Conservation (phyloP, 305 asterid genomes). For the Fraxinus greggii region DNA sequence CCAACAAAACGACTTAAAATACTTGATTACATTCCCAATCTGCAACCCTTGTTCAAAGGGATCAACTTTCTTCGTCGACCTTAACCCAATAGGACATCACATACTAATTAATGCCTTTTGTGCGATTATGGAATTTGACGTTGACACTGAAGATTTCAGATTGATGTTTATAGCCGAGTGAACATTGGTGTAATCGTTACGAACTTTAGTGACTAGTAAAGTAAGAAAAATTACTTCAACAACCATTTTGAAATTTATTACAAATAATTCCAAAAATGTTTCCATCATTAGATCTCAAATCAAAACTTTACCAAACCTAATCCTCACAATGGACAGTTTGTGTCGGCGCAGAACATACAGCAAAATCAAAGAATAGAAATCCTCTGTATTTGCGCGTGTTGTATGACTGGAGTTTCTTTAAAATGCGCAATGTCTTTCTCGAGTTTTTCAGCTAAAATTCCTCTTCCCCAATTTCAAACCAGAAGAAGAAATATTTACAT, state of each 20-base stretch:
- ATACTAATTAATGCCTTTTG: background rate
- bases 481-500: background rate
- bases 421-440: constrained; percentile 3
- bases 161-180: background rate
- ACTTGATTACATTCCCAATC: background rate
- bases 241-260: background rate
- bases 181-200: background rate
- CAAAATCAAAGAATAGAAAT: background rate
- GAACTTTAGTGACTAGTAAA: background rate
- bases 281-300: background rate
- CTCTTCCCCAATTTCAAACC: background rate
- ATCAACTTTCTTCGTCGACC: background rate
- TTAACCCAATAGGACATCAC: background rate
- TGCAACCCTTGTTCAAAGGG: background rate
- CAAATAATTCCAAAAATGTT: background rate
- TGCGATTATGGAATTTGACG: background rate
- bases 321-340: background rate
- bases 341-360: background rate
- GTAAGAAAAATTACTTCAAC: background rate
- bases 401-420: background rate
- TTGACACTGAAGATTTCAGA: background rate
- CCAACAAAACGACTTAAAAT: background rate
- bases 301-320: background rate
- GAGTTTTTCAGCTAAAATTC: background rate
- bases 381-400: background rate